These are phyloP conservation scores for Acacia pycnantha DNA, from an alignment of 331 rosid genomes.

Conservation along the genomic window DNA sequence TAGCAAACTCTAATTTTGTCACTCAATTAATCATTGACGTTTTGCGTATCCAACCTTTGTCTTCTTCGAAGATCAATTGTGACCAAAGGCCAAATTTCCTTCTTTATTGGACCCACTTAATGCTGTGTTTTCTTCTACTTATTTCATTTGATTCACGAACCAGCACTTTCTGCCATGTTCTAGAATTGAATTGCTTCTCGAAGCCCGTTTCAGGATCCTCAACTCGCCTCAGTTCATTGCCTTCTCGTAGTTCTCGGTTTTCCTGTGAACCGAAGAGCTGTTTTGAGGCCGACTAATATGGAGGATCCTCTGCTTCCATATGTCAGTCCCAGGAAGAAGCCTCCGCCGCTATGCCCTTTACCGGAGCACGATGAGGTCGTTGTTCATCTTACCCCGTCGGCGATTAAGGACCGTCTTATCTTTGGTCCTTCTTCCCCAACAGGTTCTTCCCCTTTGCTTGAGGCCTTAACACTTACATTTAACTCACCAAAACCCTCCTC, in stretches of 20 bases:
- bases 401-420: conserved; percentile 62
- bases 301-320: conserved; percentile 68
- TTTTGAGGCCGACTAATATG: conserved; percentile 29
- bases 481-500: conserved; percentile 36
- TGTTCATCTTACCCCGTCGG: conserved; percentile 58
- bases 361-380: conserved; percentile 56
- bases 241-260: not conserved
- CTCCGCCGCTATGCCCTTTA: conserved; percentile 34
- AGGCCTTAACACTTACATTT: conserved; percentile 45
- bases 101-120: not conserved
- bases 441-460: conserved; percentile 29
- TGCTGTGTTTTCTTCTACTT: not conserved
- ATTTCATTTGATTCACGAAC: not conserved
- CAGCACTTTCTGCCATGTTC: not conserved
- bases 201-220: not conserved
- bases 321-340: conserved; percentile 43
- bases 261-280: not conserved
- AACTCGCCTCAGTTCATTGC: not conserved
- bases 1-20: not conserved
- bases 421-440: conserved; percentile 42
- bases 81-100: not conserved
- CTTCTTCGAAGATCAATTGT: not conserved
- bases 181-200: not conserved
- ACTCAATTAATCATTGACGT: not conserved
- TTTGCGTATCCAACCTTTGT: not conserved